Percentiles rank a stretch among this genome's conserved stretches.
phyloP scores from a whole-genome alignment of 208 protist genomes.

The Angomonas ambiguus region DNA sequence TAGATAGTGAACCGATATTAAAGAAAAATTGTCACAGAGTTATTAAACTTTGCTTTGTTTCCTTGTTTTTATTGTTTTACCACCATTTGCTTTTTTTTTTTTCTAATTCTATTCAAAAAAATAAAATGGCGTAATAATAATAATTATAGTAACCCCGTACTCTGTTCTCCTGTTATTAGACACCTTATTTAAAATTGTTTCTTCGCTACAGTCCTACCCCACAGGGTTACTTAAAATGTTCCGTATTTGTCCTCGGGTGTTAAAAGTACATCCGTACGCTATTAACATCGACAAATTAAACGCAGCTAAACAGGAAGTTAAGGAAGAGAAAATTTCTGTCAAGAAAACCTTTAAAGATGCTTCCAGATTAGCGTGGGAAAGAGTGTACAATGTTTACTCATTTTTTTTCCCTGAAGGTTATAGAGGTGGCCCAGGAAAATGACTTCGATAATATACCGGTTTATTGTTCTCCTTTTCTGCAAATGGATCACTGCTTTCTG shows the following conservation, averaged over 20 bases:
- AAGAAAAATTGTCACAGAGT: too few relatives aligned
- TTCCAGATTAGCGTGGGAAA: background rate
- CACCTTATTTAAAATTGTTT: background rate
- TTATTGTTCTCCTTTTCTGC: background rate
- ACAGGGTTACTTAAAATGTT: too few relatives aligned
- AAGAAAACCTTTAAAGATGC: background rate
- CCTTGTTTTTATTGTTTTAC: too few relatives aligned
- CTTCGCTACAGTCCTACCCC: too few relatives aligned
- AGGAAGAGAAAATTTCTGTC: background rate
- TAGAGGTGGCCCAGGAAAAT: constrained; percentile 2
- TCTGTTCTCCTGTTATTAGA: background rate
- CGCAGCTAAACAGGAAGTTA: background rate
- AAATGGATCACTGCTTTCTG: background rate
- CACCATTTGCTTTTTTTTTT: too few relatives aligned
- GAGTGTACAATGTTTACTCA: background rate
- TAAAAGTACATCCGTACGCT: background rate
- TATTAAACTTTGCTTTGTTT: too few relatives aligned
- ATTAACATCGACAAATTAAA: constrained; percentile 3
- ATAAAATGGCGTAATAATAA: too few relatives aligned
- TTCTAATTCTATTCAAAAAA: too few relatives aligned
- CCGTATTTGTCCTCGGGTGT: background rate
- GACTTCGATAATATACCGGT: background rate
- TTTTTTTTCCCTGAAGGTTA: constrained; percentile 12
- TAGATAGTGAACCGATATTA: background rate
- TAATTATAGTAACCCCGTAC: too few relatives aligned